Base-by-base conservation (phyloP, 768 basidiomycete genomes). In the Pisolithus marmoratus region DNA sequence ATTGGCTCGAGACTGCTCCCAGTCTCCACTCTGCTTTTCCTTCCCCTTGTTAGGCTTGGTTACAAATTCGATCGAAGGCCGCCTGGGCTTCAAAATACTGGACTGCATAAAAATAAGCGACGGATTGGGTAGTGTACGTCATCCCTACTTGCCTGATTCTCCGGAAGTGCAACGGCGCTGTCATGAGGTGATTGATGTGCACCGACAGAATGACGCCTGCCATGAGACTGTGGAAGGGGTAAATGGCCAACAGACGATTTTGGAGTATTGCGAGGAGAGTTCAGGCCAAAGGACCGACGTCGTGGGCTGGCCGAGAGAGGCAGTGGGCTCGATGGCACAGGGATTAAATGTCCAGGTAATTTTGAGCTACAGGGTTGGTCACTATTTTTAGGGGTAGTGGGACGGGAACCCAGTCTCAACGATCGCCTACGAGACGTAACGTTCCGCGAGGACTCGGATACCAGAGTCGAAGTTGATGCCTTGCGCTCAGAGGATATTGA, bases 271-370 rank as follows among this genome's bases (percentile, higher is more conserved):
- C 57, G 59, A 19, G 66, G 68, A 29, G 68, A 64, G 40, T 52
- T 61, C 48, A 70, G 53, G 47, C 66, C 66, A 19, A 68, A 68
- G 1, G 66, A 68, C 19, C 67, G 54, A 14, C 68, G 64, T 46
- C 66, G 68, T 17, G 66, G 66, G 27, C 68, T 68, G 20, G 68
- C 66, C 6, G 66, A 66, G 44, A 68, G 49, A n/a, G 66, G 66
- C 0, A 70, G 48, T 0, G 66, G 66, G 15, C 50, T 63, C 8
- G 66, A 68, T 11, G 66, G 66, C 46, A 60, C 37, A 15, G 66
- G 66, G 45, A 68, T 64, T 14, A 58, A 42, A 45, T 59, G 45
- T 8, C 45, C 46, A 24, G 61, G 55, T 0, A 56, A 59, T 51
- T 58, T 67, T 8, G 57, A 57, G 34, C 53, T 26, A 1, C 54